Conservation (phyloP, 2,329 filamentous ascomycete species). For the Pyricularia sp. region DNA sequence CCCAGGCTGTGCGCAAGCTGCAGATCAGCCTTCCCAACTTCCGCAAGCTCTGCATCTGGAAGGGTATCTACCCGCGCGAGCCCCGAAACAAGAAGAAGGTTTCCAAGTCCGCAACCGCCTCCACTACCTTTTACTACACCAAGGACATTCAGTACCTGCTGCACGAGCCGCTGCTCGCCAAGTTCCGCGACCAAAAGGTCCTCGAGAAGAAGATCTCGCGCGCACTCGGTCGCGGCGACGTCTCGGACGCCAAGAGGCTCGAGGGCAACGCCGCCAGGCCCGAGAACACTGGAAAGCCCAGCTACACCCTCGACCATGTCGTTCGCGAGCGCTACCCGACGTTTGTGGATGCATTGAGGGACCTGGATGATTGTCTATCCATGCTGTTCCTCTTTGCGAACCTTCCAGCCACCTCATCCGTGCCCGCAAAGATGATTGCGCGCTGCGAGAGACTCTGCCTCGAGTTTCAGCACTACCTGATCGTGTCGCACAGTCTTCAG, state of each 20-base stretch:
- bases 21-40: constrained; percentile 97
- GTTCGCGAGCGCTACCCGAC: constrained; percentile 97
- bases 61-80: constrained; percentile 97
- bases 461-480: constrained; percentile 97
- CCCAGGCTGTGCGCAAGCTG: constrained; percentile 93
- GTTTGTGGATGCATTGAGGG: constrained; percentile 86
- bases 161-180: constrained; percentile 86
- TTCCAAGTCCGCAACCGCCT: constrained; percentile 78
- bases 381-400: constrained; percentile 98
- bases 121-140: constrained; percentile 84
- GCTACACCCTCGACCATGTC: constrained; percentile 89
- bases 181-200: constrained; percentile 94
- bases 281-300: constrained; percentile 83
- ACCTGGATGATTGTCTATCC: constrained; percentile 92
- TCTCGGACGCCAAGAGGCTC: constrained; percentile 76
- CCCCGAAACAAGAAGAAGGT: constrained; percentile 96
- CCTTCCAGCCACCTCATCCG: constrained; percentile 78
- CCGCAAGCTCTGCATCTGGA: constrained; percentile 97
- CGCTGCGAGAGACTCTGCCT: constrained; percentile 87
- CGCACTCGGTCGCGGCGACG: constrained; percentile 85
- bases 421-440: constrained; percentile 91
- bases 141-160: constrained; percentile 98
- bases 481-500: constrained; percentile 79
- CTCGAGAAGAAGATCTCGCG: constrained; percentile 96
- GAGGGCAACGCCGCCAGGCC: constrained; percentile 80